A percentile compares a stretch with the other conserved stretches of the same genome.
These are phyloP conservation scores for Kodamaea ohmeri DNA, from an alignment of 1,139 yeast genomes.

Conservation along the genomic window DNA sequence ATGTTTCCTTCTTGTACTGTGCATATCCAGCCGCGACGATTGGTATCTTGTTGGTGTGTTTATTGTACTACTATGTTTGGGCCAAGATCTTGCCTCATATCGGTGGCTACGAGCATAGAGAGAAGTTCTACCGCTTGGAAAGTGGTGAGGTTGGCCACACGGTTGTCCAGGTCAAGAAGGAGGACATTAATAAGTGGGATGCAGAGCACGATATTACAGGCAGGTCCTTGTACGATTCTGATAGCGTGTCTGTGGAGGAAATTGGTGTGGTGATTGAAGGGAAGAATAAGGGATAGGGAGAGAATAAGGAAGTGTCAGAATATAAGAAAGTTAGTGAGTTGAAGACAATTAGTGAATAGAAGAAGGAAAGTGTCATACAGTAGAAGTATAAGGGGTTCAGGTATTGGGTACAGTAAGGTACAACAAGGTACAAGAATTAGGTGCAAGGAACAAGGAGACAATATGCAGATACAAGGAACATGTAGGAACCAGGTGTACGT, in stretches of 20 bases:
- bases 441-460: no score
- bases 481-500: no score
- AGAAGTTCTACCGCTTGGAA: conserved; percentile 26
- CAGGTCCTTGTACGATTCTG: conserved; percentile 11
- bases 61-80: conserved; percentile 36
- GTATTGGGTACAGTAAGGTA: no score
- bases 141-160: conserved; percentile 42
- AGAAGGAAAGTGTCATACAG: no score
- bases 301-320: background rate
- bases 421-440: no score
- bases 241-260: conserved; percentile 9
- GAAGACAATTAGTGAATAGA: no score
- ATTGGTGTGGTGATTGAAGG: background rate
- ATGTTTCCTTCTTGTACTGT: conserved; percentile 32
- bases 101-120: conserved; percentile 34
- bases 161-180: conserved; percentile 32
- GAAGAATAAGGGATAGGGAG: background rate
- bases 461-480: no score
- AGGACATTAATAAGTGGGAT: conserved; percentile 34
- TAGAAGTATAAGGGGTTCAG: no score
- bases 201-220: conserved; percentile 21
- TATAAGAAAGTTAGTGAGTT: background rate
- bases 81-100: conserved; percentile 33
- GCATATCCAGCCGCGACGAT: conserved; percentile 28
- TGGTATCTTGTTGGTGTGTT: conserved; percentile 31